Evolutionary conservation across 371 early-diverging fungal species (phyloP).

Genomic region (Mucor saturninus): DNA sequence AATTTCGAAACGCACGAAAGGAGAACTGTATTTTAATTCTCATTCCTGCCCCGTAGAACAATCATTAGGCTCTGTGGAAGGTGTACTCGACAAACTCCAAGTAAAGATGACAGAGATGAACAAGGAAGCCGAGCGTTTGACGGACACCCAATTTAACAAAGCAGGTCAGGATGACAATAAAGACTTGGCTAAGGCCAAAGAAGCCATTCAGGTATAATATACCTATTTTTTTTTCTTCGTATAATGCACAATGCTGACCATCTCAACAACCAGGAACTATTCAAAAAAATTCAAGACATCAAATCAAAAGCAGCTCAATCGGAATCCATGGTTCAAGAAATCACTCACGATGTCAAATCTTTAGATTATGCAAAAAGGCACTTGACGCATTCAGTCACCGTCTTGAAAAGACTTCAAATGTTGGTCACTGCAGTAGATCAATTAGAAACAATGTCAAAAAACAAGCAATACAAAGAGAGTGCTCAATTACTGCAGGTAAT

Average conservation of each 20-base stretch:
- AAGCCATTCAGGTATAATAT: conserved; percentile 66
- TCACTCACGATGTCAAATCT: conserved; percentile 93
- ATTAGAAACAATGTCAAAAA: conserved; percentile 66
- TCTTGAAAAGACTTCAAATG: conserved; percentile 88
- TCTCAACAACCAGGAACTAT: conserved; percentile 64
- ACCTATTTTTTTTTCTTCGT: background rate
- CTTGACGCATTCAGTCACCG: conserved; percentile 80
- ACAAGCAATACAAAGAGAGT: conserved; percentile 77
- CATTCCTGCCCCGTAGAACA: conserved; percentile 54
- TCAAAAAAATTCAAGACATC: conserved; percentile 81
- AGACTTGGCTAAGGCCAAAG: conserved; percentile 72
- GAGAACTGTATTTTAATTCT: background rate
- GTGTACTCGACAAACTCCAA: conserved; percentile 65
- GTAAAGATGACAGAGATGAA: conserved; percentile 62
- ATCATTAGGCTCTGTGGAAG: conserved; percentile 72
- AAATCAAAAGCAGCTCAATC: conserved; percentile 83
- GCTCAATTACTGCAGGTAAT: conserved; percentile 81
- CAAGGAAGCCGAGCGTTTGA: conserved; percentile 69
- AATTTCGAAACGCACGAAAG: conserved; percentile 1
- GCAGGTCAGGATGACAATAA: conserved; percentile 50
- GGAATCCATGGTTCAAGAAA: conserved; percentile 89
- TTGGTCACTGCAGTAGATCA: conserved; percentile 85
- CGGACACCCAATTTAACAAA: conserved; percentile 70
- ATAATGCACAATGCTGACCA: background rate
- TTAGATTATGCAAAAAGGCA: conserved; percentile 94